These are phyloP conservation scores for Emergomyces africanus DNA, from an alignment of 2,329 filamentous ascomycete species.

Conservation along the genomic window DNA sequence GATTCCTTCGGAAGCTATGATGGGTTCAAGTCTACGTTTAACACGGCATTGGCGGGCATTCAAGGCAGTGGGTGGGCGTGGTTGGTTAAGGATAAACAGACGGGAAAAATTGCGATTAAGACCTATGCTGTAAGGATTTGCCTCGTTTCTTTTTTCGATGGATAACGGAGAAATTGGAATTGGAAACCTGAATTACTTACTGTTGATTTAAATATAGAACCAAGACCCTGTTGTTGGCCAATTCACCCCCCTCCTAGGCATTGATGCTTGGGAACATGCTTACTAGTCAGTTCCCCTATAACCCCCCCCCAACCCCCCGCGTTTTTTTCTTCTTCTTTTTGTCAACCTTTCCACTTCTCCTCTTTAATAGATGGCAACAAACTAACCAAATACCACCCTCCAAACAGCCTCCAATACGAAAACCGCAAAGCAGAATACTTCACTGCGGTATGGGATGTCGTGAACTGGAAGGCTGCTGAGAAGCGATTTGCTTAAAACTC, in stretches of 20 bases:
- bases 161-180: background rate
- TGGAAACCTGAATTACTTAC: background rate
- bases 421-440: constrained; percentile 98
- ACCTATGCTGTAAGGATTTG: constrained; percentile 47
- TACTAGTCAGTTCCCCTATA: constrained; percentile 53
- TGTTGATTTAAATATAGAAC: constrained; percentile 37
- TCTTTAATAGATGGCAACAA: background rate
- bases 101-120: constrained; percentile 43
- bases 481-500: constrained; percentile 53
- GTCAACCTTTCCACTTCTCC: background rate
- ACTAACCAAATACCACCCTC: background rate
- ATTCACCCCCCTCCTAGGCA: constrained; percentile 68
- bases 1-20: constrained; percentile 46
- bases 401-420: constrained; percentile 66
- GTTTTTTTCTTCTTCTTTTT: background rate
- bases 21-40: constrained; percentile 50
- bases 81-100: constrained; percentile 50
- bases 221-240: constrained; percentile 81
- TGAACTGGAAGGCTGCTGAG: constrained; percentile 89
- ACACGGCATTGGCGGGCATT: constrained; percentile 49
- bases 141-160: background rate
- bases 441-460: constrained; percentile 80
- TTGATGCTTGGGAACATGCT: constrained; percentile 94
- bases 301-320: background rate
- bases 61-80: constrained; percentile 54